These are phyloP conservation scores for Xylariaceae sp. DNA, from an alignment of 2,329 filamentous ascomycete species.

Conservation along the genomic window DNA sequence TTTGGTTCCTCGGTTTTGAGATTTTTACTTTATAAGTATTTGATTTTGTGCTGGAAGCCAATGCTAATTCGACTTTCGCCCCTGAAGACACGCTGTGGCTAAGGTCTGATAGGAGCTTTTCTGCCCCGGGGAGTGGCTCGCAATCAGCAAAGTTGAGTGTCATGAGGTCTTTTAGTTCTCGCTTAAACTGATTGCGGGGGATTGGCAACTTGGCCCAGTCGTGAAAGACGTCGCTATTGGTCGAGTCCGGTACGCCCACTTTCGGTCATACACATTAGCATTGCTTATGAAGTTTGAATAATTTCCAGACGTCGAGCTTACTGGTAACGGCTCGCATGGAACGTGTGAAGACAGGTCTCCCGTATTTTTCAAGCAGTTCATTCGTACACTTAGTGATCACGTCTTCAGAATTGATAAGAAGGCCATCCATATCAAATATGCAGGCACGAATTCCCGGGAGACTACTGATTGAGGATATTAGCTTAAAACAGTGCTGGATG, in stretches of 20 bases:
- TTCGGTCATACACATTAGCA: no score
- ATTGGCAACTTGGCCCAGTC: conserved; percentile 69
- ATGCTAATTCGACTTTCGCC: conserved; percentile 1
- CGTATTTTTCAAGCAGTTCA: conserved; percentile 56
- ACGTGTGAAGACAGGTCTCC: conserved; percentile 59
- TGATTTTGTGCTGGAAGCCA: conserved; percentile 8
- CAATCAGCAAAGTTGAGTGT: conserved; percentile 54
- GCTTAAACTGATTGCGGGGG: conserved; percentile 52
- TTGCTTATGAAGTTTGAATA: no score
- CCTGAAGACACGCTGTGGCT: not conserved
- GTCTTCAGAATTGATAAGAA: conserved; percentile 69
- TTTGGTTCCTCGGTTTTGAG: conserved; percentile 19
- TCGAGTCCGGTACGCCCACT: conserved; percentile 54
- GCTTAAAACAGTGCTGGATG: no score
- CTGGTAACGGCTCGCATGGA: conserved; percentile 65
- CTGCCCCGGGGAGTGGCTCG: conserved; percentile 60
- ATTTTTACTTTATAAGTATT: conserved; percentile 60
- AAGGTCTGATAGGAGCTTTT: conserved; percentile 49
- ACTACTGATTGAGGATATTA: no score
- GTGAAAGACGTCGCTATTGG: conserved; percentile 34
- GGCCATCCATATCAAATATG: conserved; percentile 72
- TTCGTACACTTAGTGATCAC: conserved; percentile 63
- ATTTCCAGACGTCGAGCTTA: no score
- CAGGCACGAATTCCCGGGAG: conserved; percentile 60
- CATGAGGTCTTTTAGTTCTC: conserved; percentile 51